Percentiles rank a stretch among this genome's conserved stretches.
Evolutionary conservation across 2,329 filamentous ascomycete genomes (phyloP).

Genomic region (Pseudocercospora eumusae): DNA sequence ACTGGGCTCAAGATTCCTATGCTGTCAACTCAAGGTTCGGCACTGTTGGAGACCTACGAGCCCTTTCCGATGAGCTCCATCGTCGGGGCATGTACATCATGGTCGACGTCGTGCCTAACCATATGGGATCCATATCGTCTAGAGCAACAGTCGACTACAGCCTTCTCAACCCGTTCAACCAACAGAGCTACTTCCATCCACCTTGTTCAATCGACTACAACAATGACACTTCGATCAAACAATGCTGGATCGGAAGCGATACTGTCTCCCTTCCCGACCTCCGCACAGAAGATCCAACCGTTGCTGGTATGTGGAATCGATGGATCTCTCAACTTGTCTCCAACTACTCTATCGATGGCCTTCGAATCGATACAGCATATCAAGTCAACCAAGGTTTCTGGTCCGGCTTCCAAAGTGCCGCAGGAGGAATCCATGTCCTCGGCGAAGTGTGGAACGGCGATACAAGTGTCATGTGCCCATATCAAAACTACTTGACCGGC

Average conservation of each 20-base stretch:
- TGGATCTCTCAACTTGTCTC: conserved; percentile 62
- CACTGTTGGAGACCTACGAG: conserved; percentile 46
- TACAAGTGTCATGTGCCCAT: conserved; percentile 41
- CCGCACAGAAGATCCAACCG: conserved; percentile 53
- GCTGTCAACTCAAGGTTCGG: conserved; percentile 51
- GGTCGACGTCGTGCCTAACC: conserved; percentile 47
- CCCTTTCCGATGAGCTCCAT: conserved; percentile 49
- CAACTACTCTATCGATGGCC: conserved; percentile 60
- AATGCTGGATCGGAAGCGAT: conserved; percentile 57
- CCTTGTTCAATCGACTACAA: conserved; percentile 59
- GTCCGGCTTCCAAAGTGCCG: conserved; percentile 39
- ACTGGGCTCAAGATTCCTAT: conserved; percentile 51
- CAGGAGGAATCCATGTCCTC: conserved; percentile 41
- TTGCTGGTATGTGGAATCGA: conserved; percentile 54
- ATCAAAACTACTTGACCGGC: conserved; percentile 46
- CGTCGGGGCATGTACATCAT: conserved; percentile 44
- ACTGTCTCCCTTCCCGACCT: conserved; percentile 61
- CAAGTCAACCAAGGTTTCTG: conserved; percentile 47
- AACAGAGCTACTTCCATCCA: conserved; percentile 50
- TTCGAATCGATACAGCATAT: conserved; percentile 52
- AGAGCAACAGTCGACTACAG: conserved; percentile 37
- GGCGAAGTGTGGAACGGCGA: conserved; percentile 49
- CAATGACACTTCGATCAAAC: conserved; percentile 41
- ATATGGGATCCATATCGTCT: conserved; percentile 42
- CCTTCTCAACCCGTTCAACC: conserved; percentile 45